Percentiles rank a stretch among this genome's conserved stretches.
Evolutionary conservation across 345 rosid genomes (phyloP).

Genomic region (Brassica carinata): DNA sequence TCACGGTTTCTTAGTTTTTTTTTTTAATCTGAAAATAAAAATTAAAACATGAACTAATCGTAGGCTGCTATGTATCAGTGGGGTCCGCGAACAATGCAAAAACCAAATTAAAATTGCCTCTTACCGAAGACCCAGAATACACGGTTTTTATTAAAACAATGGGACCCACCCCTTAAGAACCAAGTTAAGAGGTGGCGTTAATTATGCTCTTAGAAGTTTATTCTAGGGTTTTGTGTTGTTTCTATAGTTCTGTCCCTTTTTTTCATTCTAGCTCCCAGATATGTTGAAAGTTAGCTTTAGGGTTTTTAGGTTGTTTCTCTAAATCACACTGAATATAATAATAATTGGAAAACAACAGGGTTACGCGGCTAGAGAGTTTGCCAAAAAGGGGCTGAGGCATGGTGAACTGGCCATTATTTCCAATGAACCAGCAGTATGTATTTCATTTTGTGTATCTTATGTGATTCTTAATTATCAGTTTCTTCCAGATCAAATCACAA

Average conservation of each 20-base stretch:
- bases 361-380: constrained; percentile 83
- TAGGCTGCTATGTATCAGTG: too few relatives aligned
- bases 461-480: background rate
- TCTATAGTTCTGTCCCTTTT: background rate
- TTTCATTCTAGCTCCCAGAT: background rate
- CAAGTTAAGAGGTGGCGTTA: too few relatives aligned
- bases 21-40: too few relatives aligned
- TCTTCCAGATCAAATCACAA: background rate
- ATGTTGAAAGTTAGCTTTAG: background rate
- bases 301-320: background rate
- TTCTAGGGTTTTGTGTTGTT: background rate
- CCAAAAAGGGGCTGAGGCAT: constrained; percentile 60
- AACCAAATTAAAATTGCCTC: too few relatives aligned
- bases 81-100: too few relatives aligned
- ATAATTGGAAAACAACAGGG: constrained; percentile 28
- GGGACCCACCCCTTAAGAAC: too few relatives aligned
- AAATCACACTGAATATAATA: background rate
- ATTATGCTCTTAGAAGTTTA: background rate
- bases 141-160: too few relatives aligned
- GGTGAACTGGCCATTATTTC: constrained; percentile 79
- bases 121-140: too few relatives aligned
- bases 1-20: too few relatives aligned
- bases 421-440: constrained; percentile 52
- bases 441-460: background rate
- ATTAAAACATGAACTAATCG: too few relatives aligned